Conservation (phyloP, 768 basidiomycete genomes). For the Dioszegia crocea region DNA sequence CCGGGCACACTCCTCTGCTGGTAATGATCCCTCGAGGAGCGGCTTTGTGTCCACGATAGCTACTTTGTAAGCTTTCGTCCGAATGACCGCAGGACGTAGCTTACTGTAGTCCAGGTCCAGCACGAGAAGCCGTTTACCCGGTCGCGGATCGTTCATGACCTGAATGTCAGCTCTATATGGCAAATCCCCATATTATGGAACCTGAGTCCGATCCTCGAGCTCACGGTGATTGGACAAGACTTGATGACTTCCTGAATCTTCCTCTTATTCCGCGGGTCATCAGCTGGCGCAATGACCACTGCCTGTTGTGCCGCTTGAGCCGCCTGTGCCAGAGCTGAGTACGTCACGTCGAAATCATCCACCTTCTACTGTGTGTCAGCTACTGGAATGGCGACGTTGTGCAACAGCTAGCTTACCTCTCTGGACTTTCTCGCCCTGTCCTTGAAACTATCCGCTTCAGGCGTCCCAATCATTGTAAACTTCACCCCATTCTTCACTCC, state of each 20-base stretch:
- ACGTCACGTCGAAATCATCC: conserved; percentile 77
- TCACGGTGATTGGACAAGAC: conserved; percentile 52
- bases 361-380: not conserved
- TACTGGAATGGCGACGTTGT: not conserved
- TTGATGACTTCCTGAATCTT: conserved; percentile 71
- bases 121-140: conserved; percentile 74
- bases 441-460: conserved; percentile 77
- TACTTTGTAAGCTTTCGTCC: conserved; percentile 35
- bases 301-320: conserved; percentile 36
- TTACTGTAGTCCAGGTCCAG: conserved; percentile 85
- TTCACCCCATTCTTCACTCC: conserved; percentile 56
- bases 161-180: conserved; percentile 50
- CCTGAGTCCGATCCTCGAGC: not conserved
- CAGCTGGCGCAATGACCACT: conserved; percentile 58
- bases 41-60: conserved; percentile 83
- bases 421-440: conserved; percentile 54
- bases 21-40: conserved; percentile 72
- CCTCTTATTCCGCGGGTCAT: conserved; percentile 74
- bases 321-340: conserved; percentile 48
- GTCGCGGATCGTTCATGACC: conserved; percentile 69
- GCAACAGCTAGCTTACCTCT: conserved; percentile 9
- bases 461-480: conserved; percentile 81
- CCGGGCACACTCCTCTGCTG: conserved; percentile 73
- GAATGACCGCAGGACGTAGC: conserved; percentile 24
- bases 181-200: not conserved